phyloP scores from a whole-genome alignment of 352 stramenopile species.

The Globisporangium rhizosaccharum region DNA sequence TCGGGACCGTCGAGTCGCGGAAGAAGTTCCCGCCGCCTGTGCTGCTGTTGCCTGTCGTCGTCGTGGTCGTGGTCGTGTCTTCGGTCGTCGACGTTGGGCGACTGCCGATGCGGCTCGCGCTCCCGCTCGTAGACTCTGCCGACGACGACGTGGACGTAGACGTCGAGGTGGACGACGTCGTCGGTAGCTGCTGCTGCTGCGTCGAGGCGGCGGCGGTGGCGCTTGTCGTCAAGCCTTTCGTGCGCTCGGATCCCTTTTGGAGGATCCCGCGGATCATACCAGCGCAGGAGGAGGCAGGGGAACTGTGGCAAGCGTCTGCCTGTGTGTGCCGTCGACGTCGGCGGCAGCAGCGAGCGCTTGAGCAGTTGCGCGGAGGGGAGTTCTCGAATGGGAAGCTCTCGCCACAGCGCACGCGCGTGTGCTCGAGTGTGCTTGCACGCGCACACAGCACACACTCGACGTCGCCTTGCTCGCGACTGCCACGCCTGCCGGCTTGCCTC shows the following conservation, averaged over 20 bases:
- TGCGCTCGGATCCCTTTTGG: conserved; percentile 11
- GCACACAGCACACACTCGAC: no score
- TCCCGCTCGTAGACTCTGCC: conserved; percentile 5
- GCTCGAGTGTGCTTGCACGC: background rate
- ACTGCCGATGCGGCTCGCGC: background rate
- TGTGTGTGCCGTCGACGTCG: background rate
- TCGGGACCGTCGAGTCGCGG: conserved; percentile 13
- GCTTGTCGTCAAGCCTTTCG: background rate
- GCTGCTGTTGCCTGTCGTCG: background rate
- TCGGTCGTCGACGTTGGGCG: conserved; percentile 10
- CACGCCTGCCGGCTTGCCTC: no score
- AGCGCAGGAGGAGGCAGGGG: background rate
- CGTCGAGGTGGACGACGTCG: conserved; percentile 1
- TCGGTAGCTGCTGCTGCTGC: background rate
- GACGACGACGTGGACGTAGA: conserved; percentile 6
- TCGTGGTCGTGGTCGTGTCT: conserved; percentile 3
- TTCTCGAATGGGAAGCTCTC: conserved; percentile 6
- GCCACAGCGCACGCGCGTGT: no score
- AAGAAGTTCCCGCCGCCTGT: conserved; percentile 1
- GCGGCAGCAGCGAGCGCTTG: background rate
- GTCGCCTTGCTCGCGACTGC: no score
- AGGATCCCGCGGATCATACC: conserved; percentile 19
- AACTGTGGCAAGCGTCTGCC: background rate
- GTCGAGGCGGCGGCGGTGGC: background rate
- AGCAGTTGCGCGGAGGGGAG: background rate